Evolutionary conservation across 1,284 basidiomycete species (phyloP), one percentile per base, ranked within the genome.

Genomic region (Exobasidium cylindrosporum): DNA sequence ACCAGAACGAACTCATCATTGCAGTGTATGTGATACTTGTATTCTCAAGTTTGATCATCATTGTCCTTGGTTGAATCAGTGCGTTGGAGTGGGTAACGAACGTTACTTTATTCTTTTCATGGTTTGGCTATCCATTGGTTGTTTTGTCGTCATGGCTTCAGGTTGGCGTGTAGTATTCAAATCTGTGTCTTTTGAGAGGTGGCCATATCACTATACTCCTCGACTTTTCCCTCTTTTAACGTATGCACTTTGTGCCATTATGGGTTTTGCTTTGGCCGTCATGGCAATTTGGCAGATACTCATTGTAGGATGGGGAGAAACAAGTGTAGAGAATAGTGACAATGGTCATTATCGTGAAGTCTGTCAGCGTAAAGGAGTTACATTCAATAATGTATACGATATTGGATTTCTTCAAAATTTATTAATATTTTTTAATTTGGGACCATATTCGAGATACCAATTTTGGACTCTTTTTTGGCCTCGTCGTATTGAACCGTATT

Each of bases 31-130:
- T 81, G 90, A 91, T 67, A 86, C 85, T 57, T 98, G 96, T 79
- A 86, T 96, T 24, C 81, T 97, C 56, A 92, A 96, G 79, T 97
- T 90, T 82, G 77, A 79, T 57, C 77, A 79, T 60, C 77, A 79
- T 60, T 78, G 77, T 57, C 71, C 80, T 89, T 93, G 95, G 95
- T 88, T 98, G 69, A 97, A 97, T 79, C 90, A 92, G 84, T 97
- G 94, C 74, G 84, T 98, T 26, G 95, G 96, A 1, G 80, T 97
- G 5, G 85, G 95, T 78, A 98, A 98, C 77, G 94, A 97, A 80
- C 86, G 95, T 0, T 92, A 97, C 81, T 98, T 98, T 74, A 85
- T 96, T 32, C 83, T 97, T 35, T 98, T 97, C 85, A 89, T 97
- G 91, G 90, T 64, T 4, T 78, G 73, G 70, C 64, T 77, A 30